Evolutionary conservation across 2,329 filamentous ascomycete species (phyloP), one percentile per base, ranked within the genome.

Genomic region (Diaporthe sp.): DNA sequence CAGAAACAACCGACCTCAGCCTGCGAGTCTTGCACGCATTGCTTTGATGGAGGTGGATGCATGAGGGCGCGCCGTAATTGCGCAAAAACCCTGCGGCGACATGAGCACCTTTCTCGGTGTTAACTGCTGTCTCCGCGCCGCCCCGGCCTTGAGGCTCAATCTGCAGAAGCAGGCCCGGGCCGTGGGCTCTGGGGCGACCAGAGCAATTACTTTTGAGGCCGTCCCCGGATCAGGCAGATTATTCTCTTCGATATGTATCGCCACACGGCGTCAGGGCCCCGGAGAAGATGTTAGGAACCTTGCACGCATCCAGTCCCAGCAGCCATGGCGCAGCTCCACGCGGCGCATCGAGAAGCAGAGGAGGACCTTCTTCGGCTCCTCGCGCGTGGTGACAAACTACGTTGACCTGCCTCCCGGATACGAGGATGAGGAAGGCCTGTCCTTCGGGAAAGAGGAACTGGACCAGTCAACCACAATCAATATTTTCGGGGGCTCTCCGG

Each of bases 371-470:
- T 84, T 81, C 72, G 77, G 74, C 35, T 73, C 47, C 5, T 73
- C 44, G 27, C 76, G 79, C 30, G 78, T 87, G 68, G 83, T 90
- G 74, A 87, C 83, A n/a, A 81, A 87, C 76, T 93, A 91, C 79
- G 85, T 88, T 73, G 84, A 91, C 68, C 81, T 93, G n/a, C 91
- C 91, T 0, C 82, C 82, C 30, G 84, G 86, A 72, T 93, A 92
- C 79, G 83, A 84, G 59, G 90, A 92, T 79, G 84, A 85, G 61
- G 77, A 80, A 2, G 91, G 91, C 2, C 84, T 93, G 8, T 81
- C 83, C 0, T 93, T 92, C 76, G 81, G 87, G 59, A 81, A 80
- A 8, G 81, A 82, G 4, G 70, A 90, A n/a, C 82, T 93, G 27
- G 69, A 75, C n/a, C n/a, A 50, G 39, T 15, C 53, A 4, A 83